Evolutionary conservation across 139 green algal species (phyloP), one percentile per base, ranked within the genome.

Genomic region (Haematococcus lacustris): DNA sequence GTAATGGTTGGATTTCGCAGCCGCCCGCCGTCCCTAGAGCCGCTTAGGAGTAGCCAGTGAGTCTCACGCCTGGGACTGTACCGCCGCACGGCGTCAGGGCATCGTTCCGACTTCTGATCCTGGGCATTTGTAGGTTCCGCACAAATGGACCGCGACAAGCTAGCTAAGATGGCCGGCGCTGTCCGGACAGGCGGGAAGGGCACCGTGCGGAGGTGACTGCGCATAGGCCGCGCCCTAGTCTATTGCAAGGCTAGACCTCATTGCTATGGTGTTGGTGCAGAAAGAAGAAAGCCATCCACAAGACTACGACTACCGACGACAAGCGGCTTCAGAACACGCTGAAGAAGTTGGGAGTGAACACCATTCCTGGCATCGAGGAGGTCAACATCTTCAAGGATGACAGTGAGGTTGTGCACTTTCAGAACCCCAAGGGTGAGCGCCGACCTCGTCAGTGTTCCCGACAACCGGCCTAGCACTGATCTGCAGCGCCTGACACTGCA

Each of bases 241-340:
- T n/a, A n/a, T n/a, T n/a, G n/a, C n/a, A n/a, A n/a, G n/a, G n/a
- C n/a, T n/a, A n/a, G n/a, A n/a, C n/a, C n/a, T n/a, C n/a, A n/a
- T n/a, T n/a, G n/a, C n/a, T n/a, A n/a, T 25, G 3, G 37, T 25
- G 1, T 39, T 65, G 3, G 30, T 43, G 65, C 80, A 98, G 95
- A 62, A 99, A 99, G 93, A 97, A 98, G 83, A 98, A 99, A 85
- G 91, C 91, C 3, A 89, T 96, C 63, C 96, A 98, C 89, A 98
- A 98, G 84, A 93, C 93, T 7, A 93, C 88, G 3, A 85, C 86
- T 41, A 97, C 92, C 39, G 95, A 98, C 79, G 96, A 99, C 85
- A 99, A 98, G 87, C 83, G 90, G 60, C 83, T 99, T 51, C 94
- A 99, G 78, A 93, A 83, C 86, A 97, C 92, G 1, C 87, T 99